Conservation (phyloP, 345 rosid species). For the Lepidium aucheri region DNA sequence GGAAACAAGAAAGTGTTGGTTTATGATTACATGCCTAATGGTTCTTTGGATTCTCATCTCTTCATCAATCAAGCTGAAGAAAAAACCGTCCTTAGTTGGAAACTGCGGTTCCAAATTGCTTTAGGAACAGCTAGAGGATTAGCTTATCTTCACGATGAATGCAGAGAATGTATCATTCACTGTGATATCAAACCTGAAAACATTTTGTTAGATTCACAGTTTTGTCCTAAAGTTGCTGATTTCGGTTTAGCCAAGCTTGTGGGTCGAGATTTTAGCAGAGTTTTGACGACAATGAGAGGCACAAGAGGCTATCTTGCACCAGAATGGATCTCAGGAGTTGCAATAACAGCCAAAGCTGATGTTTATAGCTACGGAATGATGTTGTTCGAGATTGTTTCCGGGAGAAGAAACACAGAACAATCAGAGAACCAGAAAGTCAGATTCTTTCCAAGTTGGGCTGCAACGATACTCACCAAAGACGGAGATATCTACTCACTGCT, state of each 20-base stretch:
- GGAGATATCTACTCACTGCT: constrained; percentile 44
- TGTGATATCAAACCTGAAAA: constrained; percentile 89
- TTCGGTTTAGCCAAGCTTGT: constrained; percentile 81
- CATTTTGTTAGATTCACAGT: constrained; percentile 58
- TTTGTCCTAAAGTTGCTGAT: constrained; percentile 76
- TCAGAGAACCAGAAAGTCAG: constrained; percentile 36
- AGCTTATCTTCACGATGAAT: constrained; percentile 70
- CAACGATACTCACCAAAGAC: constrained; percentile 35
- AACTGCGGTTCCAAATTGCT: constrained; percentile 51
- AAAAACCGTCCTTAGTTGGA: constrained; percentile 43
- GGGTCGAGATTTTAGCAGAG: constrained; percentile 79
- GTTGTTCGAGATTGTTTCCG: constrained; percentile 72
- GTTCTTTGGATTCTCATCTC: constrained; percentile 61
- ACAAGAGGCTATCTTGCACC: constrained; percentile 91
- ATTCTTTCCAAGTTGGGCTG: constrained; percentile 62
- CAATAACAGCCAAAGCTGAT: constrained; percentile 74
- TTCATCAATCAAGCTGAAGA: constrained; percentile 24
- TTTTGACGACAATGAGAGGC: constrained; percentile 76
- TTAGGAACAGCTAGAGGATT: constrained; percentile 78
- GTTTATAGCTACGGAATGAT: constrained; percentile 92
- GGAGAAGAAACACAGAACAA: constrained; percentile 62
- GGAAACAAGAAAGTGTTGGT: constrained; percentile 53
- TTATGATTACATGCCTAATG: constrained; percentile 73
- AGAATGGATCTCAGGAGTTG: constrained; percentile 84
- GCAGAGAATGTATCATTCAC: constrained; percentile 83